Evolutionary conservation across 306 rosid species (phyloP), one percentile per base, ranked within the genome.

Genomic region (Inga oerstediana): DNA sequence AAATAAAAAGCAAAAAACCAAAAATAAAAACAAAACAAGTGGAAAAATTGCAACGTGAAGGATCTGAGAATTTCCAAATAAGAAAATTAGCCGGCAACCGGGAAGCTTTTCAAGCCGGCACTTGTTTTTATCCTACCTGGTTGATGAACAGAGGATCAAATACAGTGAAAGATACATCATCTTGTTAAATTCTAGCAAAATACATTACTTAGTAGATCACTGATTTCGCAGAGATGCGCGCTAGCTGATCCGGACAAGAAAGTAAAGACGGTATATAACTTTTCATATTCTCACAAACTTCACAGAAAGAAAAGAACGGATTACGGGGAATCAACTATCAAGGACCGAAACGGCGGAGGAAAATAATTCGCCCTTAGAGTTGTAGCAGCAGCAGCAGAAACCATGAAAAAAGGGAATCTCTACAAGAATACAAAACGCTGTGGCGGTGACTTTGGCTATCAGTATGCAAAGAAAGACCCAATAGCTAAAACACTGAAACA

Each of bases 31-130:
- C 39, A 59, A 62, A 62, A 62, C 2, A 64, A 62, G 7, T 5
- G 7, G 20, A 86, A 49, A 64, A 70, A 13, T 56, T 27, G 72
- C 64, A 58, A 71, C 35, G 32, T 43, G 51, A 10, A 5, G 20
- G 30, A 54, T 76, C 27, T 41, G 44, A 70, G 14, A 84, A 80
- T 22, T 76, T 8, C 65, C 74, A 19, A 16, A 35, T 45, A 80
- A 39, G 77, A 34, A 20, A 69, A n/a, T 22, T 17, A 30, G 12
- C 24, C 48, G 66, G 66, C 30, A 19, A 5, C 9, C 74, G 39
- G 45, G 69, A 59, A 46, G 65, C 65, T 59, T 34, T 58, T 13
- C 5, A 13, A 14, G 81, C 13, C 11, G 14, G 16, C 78, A 58
- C 73, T 9, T 52, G 52, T 69, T 67, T 68, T 75, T 56, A 45